These are phyloP conservation scores for Fusarium zealandicum DNA, from an alignment of 2,329 filamentous ascomycete species.

Conservation along the genomic window DNA sequence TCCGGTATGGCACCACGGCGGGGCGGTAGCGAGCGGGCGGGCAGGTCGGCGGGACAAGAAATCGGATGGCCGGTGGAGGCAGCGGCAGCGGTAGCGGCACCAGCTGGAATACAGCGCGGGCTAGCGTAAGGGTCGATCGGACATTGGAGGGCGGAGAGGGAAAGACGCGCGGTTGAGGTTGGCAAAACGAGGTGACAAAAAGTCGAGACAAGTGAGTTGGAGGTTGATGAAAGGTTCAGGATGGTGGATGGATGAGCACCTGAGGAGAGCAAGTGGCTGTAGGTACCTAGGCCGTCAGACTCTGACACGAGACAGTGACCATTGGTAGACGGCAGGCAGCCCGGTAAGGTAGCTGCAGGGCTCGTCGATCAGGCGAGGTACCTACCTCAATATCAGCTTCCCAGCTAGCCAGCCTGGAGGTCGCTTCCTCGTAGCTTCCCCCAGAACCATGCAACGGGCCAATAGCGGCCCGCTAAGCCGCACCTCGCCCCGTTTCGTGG, in stretches of 20 bases:
- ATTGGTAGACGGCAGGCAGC: constrained; percentile 10
- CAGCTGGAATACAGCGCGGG: constrained; percentile 14
- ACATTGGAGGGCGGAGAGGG: constrained; percentile 12
- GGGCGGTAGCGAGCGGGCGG: constrained; percentile 23
- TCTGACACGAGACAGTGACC: constrained; percentile 25
- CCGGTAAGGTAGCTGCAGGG: constrained; percentile 37
- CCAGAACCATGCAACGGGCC: constrained; percentile 13
- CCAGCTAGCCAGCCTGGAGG: background rate
- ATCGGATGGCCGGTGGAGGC: constrained; percentile 14
- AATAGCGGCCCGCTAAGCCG: constrained; percentile 19
- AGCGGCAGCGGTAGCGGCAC: background rate
- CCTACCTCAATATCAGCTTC: constrained; percentile 12
- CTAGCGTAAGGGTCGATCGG: constrained; percentile 21
- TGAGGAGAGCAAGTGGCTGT: constrained; percentile 12
- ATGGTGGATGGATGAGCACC: constrained; percentile 8
- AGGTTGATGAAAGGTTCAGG: constrained; percentile 16
- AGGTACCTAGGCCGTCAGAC: too few relatives aligned
- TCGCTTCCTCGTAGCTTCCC: constrained; percentile 8
- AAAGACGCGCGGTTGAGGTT: constrained; percentile 1
- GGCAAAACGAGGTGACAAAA: background rate
- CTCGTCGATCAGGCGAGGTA: constrained; percentile 35
- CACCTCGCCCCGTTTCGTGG: constrained; percentile 6
- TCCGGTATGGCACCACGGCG: constrained; percentile 34
- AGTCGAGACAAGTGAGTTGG: constrained; percentile 12
- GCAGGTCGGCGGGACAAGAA: constrained; percentile 22